Base-by-base conservation (phyloP, 805 yeast genomes). In the Kazachstania viticola region DNA sequence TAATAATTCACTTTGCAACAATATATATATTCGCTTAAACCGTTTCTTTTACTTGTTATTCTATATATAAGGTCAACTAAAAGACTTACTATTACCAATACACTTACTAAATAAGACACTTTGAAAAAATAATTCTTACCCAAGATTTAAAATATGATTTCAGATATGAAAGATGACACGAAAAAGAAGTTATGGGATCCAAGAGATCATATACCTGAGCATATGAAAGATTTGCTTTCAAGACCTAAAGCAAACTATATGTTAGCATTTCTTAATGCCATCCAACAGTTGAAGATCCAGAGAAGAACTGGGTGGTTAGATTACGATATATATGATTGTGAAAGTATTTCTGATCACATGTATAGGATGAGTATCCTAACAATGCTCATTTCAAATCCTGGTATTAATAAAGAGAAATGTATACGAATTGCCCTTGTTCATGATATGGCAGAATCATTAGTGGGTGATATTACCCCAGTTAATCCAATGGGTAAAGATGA, bases 251-350 rank as follows among this genome's bases (percentile, higher is more conserved):
- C 54, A 30, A 69, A 71, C 45, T 72, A 74, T 28, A 19, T 29
- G n/a, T 51, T 73, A 27, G 70, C 71, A 12, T 71, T 74, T 39
- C 55, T 73, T 31, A 83, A 82, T 49, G 70, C 84, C 21, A 70
- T 83, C 0, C 68, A 78, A 31, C 64, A 75, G 21, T 64, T 88
- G 45, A 88, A 88, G 56, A 63, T 73, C 4, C 88, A 83, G 49
- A 75, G 69, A 44, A 69, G 98, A 52, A 88, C 98, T 0, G 98
- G 98, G 2, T 88, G 97, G 97, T 57, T 88, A 14, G 88, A 84
- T 50, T 73, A 72, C 47, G 58, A 53, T 9, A 51, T 64, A 16
- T 28, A 35, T 3, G 48, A 54, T 2, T 61, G 67, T 42, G 69
- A 84, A 56, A 71, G 80, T 31, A 84, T 85, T 31, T 71, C 83